phyloP scores from a whole-genome alignment of 164 flowering plant species.

The Nelumbo lutea region DNA sequence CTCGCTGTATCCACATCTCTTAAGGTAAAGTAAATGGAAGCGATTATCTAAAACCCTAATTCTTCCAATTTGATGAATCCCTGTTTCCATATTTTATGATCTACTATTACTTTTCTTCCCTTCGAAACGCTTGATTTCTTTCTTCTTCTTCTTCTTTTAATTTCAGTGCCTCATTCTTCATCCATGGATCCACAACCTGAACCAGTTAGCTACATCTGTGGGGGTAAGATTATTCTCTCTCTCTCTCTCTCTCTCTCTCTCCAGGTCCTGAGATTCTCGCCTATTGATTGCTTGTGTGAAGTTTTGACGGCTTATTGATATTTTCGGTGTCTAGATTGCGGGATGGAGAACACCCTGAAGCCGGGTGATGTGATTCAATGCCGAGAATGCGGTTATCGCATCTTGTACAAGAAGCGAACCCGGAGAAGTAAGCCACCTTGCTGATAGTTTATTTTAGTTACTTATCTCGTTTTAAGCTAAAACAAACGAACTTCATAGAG shows the following conservation, averaged over 20 bases:
- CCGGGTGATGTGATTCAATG: slow-evolving; percentile 91
- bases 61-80: too few relatives aligned
- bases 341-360: slow-evolving; percentile 80
- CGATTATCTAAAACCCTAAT: too few relatives aligned
- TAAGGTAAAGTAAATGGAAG: too few relatives aligned
- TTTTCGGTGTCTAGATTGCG: slow-evolving; percentile 54
- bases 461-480: neutral
- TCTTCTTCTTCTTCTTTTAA: too few relatives aligned
- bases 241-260: too few relatives aligned
- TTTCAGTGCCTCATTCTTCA: neutral
- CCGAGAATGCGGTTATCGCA: slow-evolving; percentile 92
- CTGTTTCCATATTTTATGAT: too few relatives aligned
- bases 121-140: too few relatives aligned
- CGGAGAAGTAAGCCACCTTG: slow-evolving; percentile 60
- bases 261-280: neutral
- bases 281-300: neutral
- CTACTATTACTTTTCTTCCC: too few relatives aligned
- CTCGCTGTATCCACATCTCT: too few relatives aligned
- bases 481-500: too few relatives aligned
- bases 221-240: slow-evolving; percentile 35
- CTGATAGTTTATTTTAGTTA: neutral
- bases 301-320: neutral
- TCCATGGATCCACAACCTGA: slow-evolving; percentile 74
- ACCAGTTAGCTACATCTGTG: slow-evolving; percentile 82
- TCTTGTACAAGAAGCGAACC: slow-evolving; percentile 92